Percentiles rank a stretch among this genome's conserved stretches.
phyloP scores from a whole-genome alignment of 306 rosid genomes.

The Parietaria judaica region DNA sequence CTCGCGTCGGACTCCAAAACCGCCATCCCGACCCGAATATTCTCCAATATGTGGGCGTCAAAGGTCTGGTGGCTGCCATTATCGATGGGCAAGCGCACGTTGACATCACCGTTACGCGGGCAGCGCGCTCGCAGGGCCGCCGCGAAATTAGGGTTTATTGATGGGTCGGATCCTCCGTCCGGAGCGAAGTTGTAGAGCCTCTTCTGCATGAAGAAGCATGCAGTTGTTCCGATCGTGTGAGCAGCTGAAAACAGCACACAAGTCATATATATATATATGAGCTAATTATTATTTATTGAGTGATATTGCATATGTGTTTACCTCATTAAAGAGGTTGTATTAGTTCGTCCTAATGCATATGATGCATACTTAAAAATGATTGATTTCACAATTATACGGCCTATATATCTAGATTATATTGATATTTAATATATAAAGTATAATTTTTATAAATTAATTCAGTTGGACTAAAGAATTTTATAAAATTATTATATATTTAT shows the following conservation, averaged over 20 bases:
- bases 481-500: too few species aligned
- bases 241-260: constrained; percentile 41
- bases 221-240: constrained; percentile 88
- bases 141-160: constrained; percentile 43
- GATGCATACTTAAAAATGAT: too few species aligned
- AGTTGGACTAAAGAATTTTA: too few species aligned
- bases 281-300: neutral
- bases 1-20: constrained; percentile 80
- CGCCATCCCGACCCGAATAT: constrained; percentile 61
- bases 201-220: constrained; percentile 73
- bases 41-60: constrained; percentile 47
- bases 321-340: neutral
- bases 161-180: constrained; percentile 56
- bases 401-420: too few species aligned
- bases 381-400: too few species aligned
- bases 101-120: constrained; percentile 49
- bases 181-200: constrained; percentile 67
- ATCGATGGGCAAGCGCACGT: constrained; percentile 44
- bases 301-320: too few species aligned
- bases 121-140: constrained; percentile 34
- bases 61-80: constrained; percentile 39
- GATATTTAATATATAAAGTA: too few species aligned
- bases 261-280: neutral
- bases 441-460: too few species aligned
- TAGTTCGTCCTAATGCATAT: too few species aligned